A percentile compares a stretch with the other conserved stretches of the same genome.
phyloP scores from a whole-genome alignment of 352 stramenopile species.

The Globisporangium cylindrosporum region DNA sequence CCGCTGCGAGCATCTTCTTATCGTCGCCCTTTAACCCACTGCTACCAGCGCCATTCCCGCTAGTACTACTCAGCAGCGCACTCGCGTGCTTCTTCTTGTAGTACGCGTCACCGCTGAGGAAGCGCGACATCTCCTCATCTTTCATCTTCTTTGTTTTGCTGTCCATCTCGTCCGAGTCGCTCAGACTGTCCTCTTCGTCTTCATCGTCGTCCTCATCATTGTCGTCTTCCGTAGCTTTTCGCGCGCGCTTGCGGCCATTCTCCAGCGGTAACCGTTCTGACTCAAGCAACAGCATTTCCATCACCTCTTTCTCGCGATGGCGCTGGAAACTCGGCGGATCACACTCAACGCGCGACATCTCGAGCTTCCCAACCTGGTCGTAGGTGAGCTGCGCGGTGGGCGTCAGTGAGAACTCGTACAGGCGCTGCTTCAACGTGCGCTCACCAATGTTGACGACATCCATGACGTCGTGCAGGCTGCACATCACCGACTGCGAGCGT shows the following conservation, averaged over 20 bases:
- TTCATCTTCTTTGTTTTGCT: constrained; percentile 53
- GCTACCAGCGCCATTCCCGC: constrained; percentile 13
- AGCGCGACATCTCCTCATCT: constrained; percentile 78
- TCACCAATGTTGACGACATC: constrained; percentile 96
- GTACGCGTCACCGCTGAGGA: constrained; percentile 55
- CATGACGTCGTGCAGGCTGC: constrained; percentile 82
- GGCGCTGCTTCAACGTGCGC: constrained; percentile 93
- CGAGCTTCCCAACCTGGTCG: constrained; percentile 92
- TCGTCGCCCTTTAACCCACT: constrained; percentile 16
- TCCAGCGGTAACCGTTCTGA: constrained; percentile 62
- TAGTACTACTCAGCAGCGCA: constrained; percentile 27
- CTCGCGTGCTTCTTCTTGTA: constrained; percentile 64
- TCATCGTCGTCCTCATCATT: constrained; percentile 25
- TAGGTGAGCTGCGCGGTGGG: constrained; percentile 94
- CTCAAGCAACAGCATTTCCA: constrained; percentile 90
- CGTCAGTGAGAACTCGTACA: constrained; percentile 97
- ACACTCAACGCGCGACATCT: constrained; percentile 85
- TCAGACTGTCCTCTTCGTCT: constrained; percentile 28
- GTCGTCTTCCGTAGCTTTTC: constrained; percentile 24
- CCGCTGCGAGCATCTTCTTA: constrained; percentile 12
- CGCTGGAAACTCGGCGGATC: constrained; percentile 89
- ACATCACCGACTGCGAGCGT: constrained; percentile 93
- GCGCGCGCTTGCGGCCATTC: constrained; percentile 26
- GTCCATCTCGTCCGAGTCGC: constrained; percentile 31
- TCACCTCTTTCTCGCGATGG: constrained; percentile 83